Evolutionary conservation across 768 basidiomycete species (phyloP).

Genomic region (Mycena venus): DNA sequence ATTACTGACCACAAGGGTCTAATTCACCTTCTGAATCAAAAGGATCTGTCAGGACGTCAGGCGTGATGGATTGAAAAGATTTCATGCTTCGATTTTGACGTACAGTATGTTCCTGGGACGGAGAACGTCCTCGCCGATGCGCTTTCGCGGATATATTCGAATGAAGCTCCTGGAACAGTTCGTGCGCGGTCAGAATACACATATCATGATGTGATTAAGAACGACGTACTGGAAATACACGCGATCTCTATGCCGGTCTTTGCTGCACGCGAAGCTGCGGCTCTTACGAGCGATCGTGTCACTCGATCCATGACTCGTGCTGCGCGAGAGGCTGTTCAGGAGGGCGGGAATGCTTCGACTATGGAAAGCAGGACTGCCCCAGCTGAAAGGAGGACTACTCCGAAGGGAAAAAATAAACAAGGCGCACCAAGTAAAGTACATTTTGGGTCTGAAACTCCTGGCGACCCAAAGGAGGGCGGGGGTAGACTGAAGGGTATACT

Average conservation of each 20-base stretch:
- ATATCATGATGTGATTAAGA: not conserved
- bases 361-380: no score
- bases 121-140: not conserved
- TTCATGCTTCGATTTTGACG: not conserved
- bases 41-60: no score
- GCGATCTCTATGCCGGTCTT: not conserved
- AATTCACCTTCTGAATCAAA: no score
- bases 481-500: no score
- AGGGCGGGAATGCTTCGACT: no score
- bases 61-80: no score
- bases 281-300: not conserved
- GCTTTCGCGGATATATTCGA: not conserved
- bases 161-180: no score
- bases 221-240: not conserved
- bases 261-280: not conserved
- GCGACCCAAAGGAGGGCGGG: not conserved
- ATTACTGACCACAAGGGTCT: not conserved
- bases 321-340: not conserved
- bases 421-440: not conserved
- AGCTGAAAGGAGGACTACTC: no score
- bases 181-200: no score
- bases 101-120: not conserved
- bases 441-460: not conserved
- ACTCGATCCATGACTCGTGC: no score
- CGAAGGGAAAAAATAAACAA: no score